These are phyloP conservation scores for Hypomontagnella monticulosa DNA, from an alignment of 495 filamentous ascomycete genomes.

Conservation along the genomic window DNA sequence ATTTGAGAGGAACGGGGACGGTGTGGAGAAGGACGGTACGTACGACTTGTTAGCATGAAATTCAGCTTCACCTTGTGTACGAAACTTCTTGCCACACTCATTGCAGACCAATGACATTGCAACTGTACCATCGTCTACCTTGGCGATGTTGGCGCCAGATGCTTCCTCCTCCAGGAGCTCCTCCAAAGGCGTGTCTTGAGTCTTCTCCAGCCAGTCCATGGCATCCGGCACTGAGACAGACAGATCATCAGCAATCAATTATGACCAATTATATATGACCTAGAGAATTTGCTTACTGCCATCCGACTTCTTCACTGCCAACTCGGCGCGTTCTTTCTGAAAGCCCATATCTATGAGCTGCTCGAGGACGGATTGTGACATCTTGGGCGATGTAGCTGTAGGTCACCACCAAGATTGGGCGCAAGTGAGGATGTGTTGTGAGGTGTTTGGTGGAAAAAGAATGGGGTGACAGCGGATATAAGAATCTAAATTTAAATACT, in stretches of 20 bases:
- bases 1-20: slow-evolving; percentile 17
- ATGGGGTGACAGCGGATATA: slow-evolving; percentile 6
- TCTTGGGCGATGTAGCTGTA: slow-evolving; percentile 50
- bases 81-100: slow-evolving; percentile 91
- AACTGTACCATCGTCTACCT: slow-evolving; percentile 68
- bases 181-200: slow-evolving; percentile 60
- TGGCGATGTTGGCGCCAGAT: slow-evolving; percentile 58
- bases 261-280: slow-evolving; percentile 8
- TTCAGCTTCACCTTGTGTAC: slow-evolving; percentile 79
- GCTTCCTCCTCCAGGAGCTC: slow-evolving; percentile 63
- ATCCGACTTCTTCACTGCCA: slow-evolving; percentile 82
- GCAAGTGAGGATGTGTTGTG: slow-evolving; percentile 31
- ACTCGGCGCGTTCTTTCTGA: slow-evolving; percentile 76
- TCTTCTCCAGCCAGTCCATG: slow-evolving; percentile 92
- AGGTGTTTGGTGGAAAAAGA: slow-evolving; percentile 29
- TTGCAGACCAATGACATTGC: slow-evolving; percentile 75
- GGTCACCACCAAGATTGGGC: slow-evolving; percentile 21
- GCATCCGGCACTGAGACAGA: slow-evolving; percentile 78
- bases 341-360: slow-evolving; percentile 96
- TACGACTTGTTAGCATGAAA: slow-evolving; percentile 91
- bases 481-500: background rate
- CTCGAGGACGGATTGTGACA: slow-evolving; percentile 77
- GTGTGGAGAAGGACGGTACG: slow-evolving; percentile 22
- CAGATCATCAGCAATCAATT: slow-evolving; percentile 34
- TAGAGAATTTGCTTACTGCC: slow-evolving; percentile 65